Evolutionary conservation across 768 basidiomycete genomes (phyloP).

Genomic region (Auriscalpium vulgare): DNA sequence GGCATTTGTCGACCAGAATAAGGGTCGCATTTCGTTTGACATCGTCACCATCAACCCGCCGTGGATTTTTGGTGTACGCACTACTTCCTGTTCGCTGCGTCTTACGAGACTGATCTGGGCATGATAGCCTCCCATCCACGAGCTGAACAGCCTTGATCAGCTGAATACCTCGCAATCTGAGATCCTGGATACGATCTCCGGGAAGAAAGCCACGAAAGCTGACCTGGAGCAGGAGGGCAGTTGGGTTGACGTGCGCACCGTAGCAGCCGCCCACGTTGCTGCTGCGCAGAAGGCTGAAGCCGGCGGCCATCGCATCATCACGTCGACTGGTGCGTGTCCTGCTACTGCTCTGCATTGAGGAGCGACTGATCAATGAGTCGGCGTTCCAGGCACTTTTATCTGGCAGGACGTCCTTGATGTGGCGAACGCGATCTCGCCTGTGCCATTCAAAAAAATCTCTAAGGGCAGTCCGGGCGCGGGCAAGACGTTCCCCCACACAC

Average conservation of each 20-base stretch:
- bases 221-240: neutral
- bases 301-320: slow-evolving; percentile 2
- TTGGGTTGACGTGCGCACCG: slow-evolving; percentile 1
- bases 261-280: neutral
- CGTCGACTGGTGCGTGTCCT: neutral
- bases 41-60: slow-evolving; percentile 29
- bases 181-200: neutral
- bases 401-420: slow-evolving; percentile 5
- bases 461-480: neutral
- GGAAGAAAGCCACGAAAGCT: neutral
- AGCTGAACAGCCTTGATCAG: neutral
- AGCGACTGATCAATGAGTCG: no score
- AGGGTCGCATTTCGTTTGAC: slow-evolving; percentile 22
- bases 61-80: slow-evolving; percentile 3
- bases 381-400: neutral
- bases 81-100: neutral
- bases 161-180: neutral
- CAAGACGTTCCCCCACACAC: neutral
- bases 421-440: neutral
- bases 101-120: neutral
- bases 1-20: slow-evolving; percentile 22
- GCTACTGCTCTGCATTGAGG: neutral
- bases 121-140: slow-evolving; percentile 3
- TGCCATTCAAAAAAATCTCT: neutral
- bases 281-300: slow-evolving; percentile 1